Conservation (phyloP, 805 yeast species). For the Trichomonascus vanleenenianus region DNA sequence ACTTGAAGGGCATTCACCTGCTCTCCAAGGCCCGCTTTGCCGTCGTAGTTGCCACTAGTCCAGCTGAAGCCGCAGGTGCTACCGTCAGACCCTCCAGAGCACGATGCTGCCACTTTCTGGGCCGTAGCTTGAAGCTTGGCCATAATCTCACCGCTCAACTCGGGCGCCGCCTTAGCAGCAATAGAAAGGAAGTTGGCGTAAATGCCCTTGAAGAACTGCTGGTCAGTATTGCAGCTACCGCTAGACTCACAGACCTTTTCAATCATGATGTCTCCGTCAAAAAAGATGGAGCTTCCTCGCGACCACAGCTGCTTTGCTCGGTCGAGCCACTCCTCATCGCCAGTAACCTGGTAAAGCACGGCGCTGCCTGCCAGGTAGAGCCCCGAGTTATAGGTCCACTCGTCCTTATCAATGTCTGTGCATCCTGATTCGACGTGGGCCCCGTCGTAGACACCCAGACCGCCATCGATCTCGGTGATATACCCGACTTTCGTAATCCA, state of each 20-base stretch:
- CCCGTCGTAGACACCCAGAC: slow-evolving; percentile 59
- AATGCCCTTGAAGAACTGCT: slow-evolving; percentile 66
- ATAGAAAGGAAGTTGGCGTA: slow-evolving; percentile 57
- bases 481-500: slow-evolving; percentile 54
- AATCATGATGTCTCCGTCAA: slow-evolving; percentile 47
- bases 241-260: slow-evolving; percentile 65
- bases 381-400: slow-evolving; percentile 74
- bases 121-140: slow-evolving; percentile 45
- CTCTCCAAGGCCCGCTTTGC: slow-evolving; percentile 70
- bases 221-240: slow-evolving; percentile 56
- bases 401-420: slow-evolving; percentile 39
- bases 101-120: slow-evolving; percentile 64
- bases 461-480: slow-evolving; percentile 23
- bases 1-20: slow-evolving; percentile 72
- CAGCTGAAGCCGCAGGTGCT: slow-evolving; percentile 78
- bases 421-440: slow-evolving; percentile 44
- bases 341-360: slow-evolving; percentile 54
- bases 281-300: slow-evolving; percentile 30
- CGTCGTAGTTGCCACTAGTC: slow-evolving; percentile 58
- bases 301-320: slow-evolving; percentile 42
- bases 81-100: slow-evolving; percentile 75
- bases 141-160: slow-evolving; percentile 40
- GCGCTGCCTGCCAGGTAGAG: slow-evolving; percentile 63
- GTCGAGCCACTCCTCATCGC: slow-evolving; percentile 49
- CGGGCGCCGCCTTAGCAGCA: slow-evolving; percentile 54